Conservation (phyloP, 176 grass and related monocot genomes). For the Ampelocalamus luodianensis region DNA sequence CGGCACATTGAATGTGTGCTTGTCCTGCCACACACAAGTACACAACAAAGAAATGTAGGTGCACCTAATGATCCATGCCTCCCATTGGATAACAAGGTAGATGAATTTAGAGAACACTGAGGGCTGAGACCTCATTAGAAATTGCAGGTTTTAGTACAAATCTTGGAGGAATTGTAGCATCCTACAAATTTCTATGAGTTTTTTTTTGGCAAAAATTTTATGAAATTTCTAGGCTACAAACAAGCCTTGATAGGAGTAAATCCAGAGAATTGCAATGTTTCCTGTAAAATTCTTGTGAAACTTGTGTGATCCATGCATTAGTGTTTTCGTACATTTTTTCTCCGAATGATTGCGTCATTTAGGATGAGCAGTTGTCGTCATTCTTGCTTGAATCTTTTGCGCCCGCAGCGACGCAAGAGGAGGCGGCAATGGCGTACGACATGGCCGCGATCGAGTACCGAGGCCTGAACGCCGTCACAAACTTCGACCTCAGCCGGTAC, state of each 20-base stretch:
- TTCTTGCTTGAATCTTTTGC: background rate
- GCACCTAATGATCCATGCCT: constrained; percentile 26
- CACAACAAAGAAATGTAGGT: background rate
- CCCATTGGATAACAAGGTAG: no score
- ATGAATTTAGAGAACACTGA: no score
- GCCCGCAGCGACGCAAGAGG: constrained; percentile 80
- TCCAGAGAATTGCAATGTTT: background rate
- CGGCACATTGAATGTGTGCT: background rate
- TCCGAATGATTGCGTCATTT: background rate
- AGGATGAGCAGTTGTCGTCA: background rate
- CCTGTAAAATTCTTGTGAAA: background rate
- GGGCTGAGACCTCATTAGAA: background rate
- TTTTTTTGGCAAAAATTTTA: background rate
- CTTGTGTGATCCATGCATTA: background rate
- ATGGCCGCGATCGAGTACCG: constrained; percentile 94
- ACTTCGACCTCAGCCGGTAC: constrained; percentile 93
- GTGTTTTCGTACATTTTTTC: background rate
- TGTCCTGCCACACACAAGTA: background rate
- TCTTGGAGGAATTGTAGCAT: background rate
- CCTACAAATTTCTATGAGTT: background rate
- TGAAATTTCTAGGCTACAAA: background rate
- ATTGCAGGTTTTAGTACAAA: background rate
- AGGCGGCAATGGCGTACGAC: constrained; percentile 92
- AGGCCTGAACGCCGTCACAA: constrained; percentile 86
- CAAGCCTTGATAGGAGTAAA: background rate